These are phyloP conservation scores for Eutypa lata DNA, from an alignment of 2,329 filamentous ascomycete species.

Conservation along the genomic window DNA sequence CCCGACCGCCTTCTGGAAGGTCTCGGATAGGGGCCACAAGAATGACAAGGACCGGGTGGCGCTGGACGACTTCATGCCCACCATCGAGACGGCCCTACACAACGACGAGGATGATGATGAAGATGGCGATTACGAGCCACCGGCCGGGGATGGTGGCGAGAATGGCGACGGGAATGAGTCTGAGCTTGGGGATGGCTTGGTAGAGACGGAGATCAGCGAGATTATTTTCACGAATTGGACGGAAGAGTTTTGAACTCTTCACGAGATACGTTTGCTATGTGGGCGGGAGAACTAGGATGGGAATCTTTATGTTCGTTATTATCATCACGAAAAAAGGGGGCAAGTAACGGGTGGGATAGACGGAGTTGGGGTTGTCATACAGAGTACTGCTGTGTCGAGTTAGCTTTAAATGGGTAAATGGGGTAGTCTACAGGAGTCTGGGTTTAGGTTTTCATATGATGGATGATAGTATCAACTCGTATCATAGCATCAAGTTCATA, in stretches of 20 bases:
- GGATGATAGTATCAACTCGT: no score
- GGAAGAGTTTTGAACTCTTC: background rate
- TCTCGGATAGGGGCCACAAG: conserved; percentile 45
- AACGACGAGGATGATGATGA: conserved; percentile 23
- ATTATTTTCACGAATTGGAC: background rate
- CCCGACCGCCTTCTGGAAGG: conserved; percentile 77
- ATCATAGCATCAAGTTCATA: no score
- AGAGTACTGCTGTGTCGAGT: no score
- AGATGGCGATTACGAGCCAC: conserved; percentile 19
- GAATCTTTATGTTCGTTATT: no score
- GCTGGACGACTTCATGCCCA: conserved; percentile 21
- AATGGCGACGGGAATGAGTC: conserved; percentile 20
- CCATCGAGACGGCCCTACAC: conserved; percentile 12
- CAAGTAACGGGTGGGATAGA: no score
- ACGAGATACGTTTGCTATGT: no score
- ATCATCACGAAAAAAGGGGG: no score
- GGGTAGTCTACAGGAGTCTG: no score
- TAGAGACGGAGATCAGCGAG: background rate
- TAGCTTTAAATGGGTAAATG: no score
- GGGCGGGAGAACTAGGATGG: no score
- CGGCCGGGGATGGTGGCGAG: conserved; percentile 21
- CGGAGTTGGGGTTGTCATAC: no score
- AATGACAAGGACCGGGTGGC: conserved; percentile 29
- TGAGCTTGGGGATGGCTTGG: conserved; percentile 17
- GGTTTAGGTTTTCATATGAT: no score